Evolutionary conservation across 768 basidiomycete species (phyloP), one percentile per base, ranked within the genome.

Genomic region (Russula dissimulans): DNA sequence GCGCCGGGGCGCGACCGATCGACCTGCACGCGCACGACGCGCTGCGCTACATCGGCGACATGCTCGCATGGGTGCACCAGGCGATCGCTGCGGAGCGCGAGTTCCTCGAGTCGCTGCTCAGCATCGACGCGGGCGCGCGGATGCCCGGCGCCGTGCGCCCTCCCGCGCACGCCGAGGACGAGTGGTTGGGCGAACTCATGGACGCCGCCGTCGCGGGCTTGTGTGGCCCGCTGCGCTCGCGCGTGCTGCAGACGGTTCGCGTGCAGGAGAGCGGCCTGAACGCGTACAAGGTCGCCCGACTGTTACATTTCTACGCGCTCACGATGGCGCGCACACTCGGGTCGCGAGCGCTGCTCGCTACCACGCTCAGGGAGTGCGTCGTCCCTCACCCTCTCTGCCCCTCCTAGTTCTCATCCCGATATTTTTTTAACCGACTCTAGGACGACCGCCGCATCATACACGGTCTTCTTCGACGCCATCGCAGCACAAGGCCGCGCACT

Each of bases 21-120:
- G 97, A 98, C 70, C 78, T 99, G 3, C 97, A 99, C 68, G 97
- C 97, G 0, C 97, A 99, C 67, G 97, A 99, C 70, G 95, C 97
- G 0, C 80, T 93, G 65, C 85, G 95, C 36, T 99, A 99, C 69
- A 85, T 95, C 14, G 97, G 97, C 14, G 95, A 98, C 72, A 98
- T 98, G 91, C 83, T 98, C 8, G 95, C 95, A 0, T 97, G 95
- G 95, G 86, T 97, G 0, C 95, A 99, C 72, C 95, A 98, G 63
- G 82, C 88, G 0, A 92, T 97, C 61, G 97, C 97, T 0, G 89
- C 89, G 1, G 97, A 99, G 69, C 86, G 86, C 46, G 97, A 98
- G 73, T 94, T 95, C 67, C 78, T 99, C 22, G 94, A 97, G 68
- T 78, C 83, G 38, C 71, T 98, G 29, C 97, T 98, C 63, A 87